Evolutionary conservation across 805 yeast genomes (phyloP), one percentile per base, ranked within the genome.

Genomic region (Ogataea nakhonphanomensis): DNA sequence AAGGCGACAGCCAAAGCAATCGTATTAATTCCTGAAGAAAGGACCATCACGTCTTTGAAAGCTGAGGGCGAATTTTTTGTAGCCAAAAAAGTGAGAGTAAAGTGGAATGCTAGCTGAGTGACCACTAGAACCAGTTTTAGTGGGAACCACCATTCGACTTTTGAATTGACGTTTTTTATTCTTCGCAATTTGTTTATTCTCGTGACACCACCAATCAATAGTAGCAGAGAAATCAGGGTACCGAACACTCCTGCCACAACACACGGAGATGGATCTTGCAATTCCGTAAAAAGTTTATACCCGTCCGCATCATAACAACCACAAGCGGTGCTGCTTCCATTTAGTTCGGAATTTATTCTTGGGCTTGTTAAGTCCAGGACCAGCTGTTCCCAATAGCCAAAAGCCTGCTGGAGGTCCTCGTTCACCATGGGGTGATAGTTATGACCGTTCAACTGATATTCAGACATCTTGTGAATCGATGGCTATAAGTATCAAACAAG

Each of bases 251-350:
- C 81, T 43, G 66, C 71, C 13, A 71, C 58, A 39, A 76, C 59
- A 48, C 82, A 77, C 0, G 79, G 76, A 1, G 81, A 65, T 31
- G 73, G 65, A 48, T 76, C 82, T 14, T 66, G 64, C 41, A 67
- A 46, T 54, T 33, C 44, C 45, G 56, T 74, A 33, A 25, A 66
- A 57, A 34, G 66, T 53, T 71, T 70, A 65, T 50, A 62, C 3
- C 80, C 80, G 34, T 72, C 78, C 8, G 48, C 49, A 43, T 65
- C 66, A 20, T 48, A 50, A 43, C 75, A 70, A 8, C 44, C 50
- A 22, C 50, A 46, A 8, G 20, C 5, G 20, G 20, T 17, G 20
- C 20, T 17, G 20, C 20, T 17, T 17, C 20, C 20, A 17, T 17
- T 17, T 17, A 4, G 20, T 17, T 17, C 20, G 20, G 20, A 17